These are phyloP conservation scores for Globisporangium canariense DNA, from an alignment of 352 stramenopile species.

Conservation along the genomic window DNA sequence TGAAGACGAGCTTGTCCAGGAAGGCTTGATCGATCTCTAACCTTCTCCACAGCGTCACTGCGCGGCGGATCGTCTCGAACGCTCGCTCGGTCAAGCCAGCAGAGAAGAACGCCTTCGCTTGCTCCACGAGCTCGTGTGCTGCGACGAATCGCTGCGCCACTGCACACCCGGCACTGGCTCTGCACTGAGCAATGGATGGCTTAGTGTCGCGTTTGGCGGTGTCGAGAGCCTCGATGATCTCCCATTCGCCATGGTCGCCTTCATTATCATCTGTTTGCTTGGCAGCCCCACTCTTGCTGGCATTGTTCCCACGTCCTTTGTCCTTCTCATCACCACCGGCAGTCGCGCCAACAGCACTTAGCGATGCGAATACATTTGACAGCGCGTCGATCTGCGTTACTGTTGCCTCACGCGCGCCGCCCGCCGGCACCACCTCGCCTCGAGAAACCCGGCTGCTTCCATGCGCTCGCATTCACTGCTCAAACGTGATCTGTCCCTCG, in stretches of 20 bases:
- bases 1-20: background rate
- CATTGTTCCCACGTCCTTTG: background rate
- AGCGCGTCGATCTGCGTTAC: background rate
- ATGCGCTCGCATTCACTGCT: too few species aligned
- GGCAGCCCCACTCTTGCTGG: background rate
- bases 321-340: background rate
- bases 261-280: background rate
- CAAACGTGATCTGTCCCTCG: too few species aligned
- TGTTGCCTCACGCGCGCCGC: background rate
- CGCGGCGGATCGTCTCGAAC: constrained; percentile 7
- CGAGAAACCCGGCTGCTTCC: too few species aligned
- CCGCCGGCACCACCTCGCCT: too few species aligned
- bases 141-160: constrained; percentile 6
- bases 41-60: constrained; percentile 1
- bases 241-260: background rate
- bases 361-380: background rate
- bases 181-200: background rate
- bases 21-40: background rate
- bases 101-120: background rate
- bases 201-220: background rate
- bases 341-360: background rate
- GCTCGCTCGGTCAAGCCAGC: background rate
- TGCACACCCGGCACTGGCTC: background rate
- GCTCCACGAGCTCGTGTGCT: constrained; percentile 1
- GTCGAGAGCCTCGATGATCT: background rate